These are phyloP conservation scores for Benincasa hispida DNA, from an alignment of 306 rosid genomes.

Conservation along the genomic window DNA sequence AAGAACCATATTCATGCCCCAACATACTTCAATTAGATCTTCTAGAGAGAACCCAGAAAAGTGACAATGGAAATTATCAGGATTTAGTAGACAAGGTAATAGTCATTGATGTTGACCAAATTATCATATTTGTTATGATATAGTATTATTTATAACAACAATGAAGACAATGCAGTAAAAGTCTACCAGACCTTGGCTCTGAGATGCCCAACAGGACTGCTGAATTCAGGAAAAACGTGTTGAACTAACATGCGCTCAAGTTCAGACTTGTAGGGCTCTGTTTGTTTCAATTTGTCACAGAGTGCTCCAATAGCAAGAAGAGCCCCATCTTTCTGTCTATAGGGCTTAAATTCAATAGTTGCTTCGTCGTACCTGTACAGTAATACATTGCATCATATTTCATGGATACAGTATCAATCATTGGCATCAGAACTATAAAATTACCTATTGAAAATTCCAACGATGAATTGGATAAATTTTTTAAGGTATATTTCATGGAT, in stretches of 20 bases:
- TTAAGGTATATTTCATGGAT: too few relatives aligned
- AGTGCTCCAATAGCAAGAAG: conserved; percentile 97
- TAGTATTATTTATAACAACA: neutral
- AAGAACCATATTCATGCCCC: neutral
- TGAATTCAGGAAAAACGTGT: conserved; percentile 94
- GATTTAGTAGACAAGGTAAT: neutral
- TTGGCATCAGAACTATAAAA: neutral
- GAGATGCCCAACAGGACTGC: conserved; percentile 89
- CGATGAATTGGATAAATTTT: conserved; percentile 73
- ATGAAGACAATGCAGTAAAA: neutral
- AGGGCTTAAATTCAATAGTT: conserved; percentile 57
- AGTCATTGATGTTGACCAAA: neutral
- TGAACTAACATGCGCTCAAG: conserved; percentile 94
- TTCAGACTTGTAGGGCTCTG: conserved; percentile 90
- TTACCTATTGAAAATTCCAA: conserved; percentile 72
- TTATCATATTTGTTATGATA: neutral
- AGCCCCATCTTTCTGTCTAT: conserved; percentile 93
- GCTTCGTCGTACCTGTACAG: conserved; percentile 67
- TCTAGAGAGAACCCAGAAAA: neutral
- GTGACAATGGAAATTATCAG: neutral
- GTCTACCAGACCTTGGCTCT: conserved; percentile 71
- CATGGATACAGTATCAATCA: neutral
- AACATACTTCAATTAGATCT: neutral
- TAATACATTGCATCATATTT: neutral
- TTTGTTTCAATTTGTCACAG: conserved; percentile 90